Conservation (phyloP, 495 filamentous ascomycete genomes). For the Penicillium bovifimosum region DNA sequence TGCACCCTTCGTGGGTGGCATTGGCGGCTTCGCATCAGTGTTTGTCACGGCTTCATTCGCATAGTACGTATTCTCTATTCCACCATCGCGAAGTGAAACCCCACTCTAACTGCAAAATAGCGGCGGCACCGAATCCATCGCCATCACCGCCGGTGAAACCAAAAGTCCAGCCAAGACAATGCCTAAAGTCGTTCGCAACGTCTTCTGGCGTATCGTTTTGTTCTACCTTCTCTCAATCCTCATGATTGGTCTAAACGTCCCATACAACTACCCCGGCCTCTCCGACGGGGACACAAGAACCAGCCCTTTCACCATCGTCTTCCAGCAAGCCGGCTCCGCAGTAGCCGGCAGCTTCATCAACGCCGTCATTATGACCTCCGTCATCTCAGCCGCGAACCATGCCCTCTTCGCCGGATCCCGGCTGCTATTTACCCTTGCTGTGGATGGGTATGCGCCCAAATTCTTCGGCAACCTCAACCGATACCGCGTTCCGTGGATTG, state of each 20-base stretch:
- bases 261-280: slow-evolving; percentile 46
- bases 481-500: slow-evolving; percentile 55
- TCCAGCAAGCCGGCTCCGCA: slow-evolving; percentile 42
- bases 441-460: slow-evolving; percentile 41
- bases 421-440: slow-evolving; percentile 45
- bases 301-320: slow-evolving; percentile 52
- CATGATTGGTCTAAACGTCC: slow-evolving; percentile 48
- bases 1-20: slow-evolving; percentile 50
- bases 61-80: slow-evolving; percentile 27
- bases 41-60: slow-evolving; percentile 51
- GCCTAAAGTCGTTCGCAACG: slow-evolving; percentile 47
- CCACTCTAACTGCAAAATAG: slow-evolving; percentile 18
- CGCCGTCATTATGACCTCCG: slow-evolving; percentile 51
- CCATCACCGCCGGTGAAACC: slow-evolving; percentile 51
- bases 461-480: slow-evolving; percentile 48
- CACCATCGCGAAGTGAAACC: neutral
- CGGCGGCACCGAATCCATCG: slow-evolving; percentile 53
- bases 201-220: slow-evolving; percentile 50
- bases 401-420: slow-evolving; percentile 51
- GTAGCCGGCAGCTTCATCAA: slow-evolving; percentile 52
- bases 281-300: slow-evolving; percentile 34
- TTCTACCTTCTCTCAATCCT: slow-evolving; percentile 49
- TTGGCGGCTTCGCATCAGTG: slow-evolving; percentile 49
- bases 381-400: slow-evolving; percentile 49
- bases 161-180: slow-evolving; percentile 43